phyloP scores from a whole-genome alignment of 2,329 filamentous ascomycete species.

The Phialophora tarda region DNA sequence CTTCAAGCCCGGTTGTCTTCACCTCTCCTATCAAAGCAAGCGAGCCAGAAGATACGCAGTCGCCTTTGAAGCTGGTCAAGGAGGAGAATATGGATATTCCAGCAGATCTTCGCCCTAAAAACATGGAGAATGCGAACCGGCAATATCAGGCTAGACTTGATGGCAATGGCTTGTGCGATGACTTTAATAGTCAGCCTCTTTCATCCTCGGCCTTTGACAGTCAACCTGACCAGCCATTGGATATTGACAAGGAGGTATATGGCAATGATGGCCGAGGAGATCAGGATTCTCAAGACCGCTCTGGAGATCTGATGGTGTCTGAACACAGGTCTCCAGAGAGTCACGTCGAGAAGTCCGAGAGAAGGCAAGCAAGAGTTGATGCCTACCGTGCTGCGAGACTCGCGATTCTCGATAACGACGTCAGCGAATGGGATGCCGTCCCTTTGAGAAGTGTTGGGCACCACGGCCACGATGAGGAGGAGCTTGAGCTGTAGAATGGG shows the following conservation, averaged over 20 bases:
- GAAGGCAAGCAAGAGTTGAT: conserved; percentile 25
- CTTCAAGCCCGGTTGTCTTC: conserved; percentile 16
- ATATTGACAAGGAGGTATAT: background rate
- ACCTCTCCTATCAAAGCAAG: background rate
- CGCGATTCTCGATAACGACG: conserved; percentile 32
- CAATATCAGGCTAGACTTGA: background rate
- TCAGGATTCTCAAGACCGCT: too few species aligned
- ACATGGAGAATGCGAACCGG: background rate
- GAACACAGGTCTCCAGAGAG: background rate
- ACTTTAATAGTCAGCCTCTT: background rate
- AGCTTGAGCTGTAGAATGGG: conserved; percentile 28
- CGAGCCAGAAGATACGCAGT: background rate
- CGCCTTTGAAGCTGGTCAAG: background rate
- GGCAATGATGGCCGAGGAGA: background rate
- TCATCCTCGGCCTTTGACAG: conserved; percentile 10
- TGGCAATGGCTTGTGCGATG: background rate
- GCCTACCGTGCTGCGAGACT: conserved; percentile 35
- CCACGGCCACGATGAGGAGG: conserved; percentile 30
- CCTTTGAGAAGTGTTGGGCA: conserved; percentile 33
- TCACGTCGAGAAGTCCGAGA: background rate
- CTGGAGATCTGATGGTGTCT: background rate
- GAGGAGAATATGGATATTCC: background rate
- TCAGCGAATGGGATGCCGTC: conserved; percentile 31
- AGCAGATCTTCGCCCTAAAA: background rate
- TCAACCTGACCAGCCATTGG: background rate